A percentile compares a stretch with the other conserved stretches of the same genome.
Evolutionary conservation across 2,329 filamentous ascomycete species (phyloP).

Genomic region (Didymella keratinophila): DNA sequence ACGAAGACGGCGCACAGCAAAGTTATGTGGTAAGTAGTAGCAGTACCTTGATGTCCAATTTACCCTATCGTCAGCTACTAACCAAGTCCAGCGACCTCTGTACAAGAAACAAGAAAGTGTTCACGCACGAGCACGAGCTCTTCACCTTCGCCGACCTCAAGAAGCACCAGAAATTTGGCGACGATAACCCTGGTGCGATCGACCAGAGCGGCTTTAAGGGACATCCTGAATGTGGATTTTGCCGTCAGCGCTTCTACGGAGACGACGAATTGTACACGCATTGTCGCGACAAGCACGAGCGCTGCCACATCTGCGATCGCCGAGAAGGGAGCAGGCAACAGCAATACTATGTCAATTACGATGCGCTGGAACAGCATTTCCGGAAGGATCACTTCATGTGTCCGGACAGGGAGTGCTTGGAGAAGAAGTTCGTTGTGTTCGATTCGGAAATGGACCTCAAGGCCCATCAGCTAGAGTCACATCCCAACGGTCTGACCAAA

Average conservation of each 20-base stretch:
- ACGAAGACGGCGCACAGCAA: constrained; percentile 84
- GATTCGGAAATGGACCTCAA: constrained; percentile 94
- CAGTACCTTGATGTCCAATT: constrained; percentile 13
- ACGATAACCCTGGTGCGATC: constrained; percentile 85
- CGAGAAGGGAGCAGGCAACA: constrained; percentile 69
- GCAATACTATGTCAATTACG: constrained; percentile 91
- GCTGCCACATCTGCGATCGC: constrained; percentile 92
- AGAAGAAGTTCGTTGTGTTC: constrained; percentile 98
- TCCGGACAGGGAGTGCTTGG: constrained; percentile 82
- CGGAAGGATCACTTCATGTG: constrained; percentile 87
- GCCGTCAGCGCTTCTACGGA: constrained; percentile 89
- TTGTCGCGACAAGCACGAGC: constrained; percentile 91
- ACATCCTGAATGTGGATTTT: constrained; percentile 94
- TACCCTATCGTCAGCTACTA: background rate
- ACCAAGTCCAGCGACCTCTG: constrained; percentile 72
- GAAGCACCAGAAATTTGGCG: constrained; percentile 87
- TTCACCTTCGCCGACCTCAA: constrained; percentile 83
- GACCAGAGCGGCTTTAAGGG: constrained; percentile 97
- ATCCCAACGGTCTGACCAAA: constrained; percentile 81
- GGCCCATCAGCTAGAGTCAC: constrained; percentile 85
- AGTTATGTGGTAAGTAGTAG: constrained; percentile 73
- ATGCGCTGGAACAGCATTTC: constrained; percentile 86
- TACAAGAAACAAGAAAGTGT: constrained; percentile 94
- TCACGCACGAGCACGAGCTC: constrained; percentile 95
- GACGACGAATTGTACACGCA: constrained; percentile 94